phyloP scores from a whole-genome alignment of 345 rosid species.

The Populus pruinosa region DNA sequence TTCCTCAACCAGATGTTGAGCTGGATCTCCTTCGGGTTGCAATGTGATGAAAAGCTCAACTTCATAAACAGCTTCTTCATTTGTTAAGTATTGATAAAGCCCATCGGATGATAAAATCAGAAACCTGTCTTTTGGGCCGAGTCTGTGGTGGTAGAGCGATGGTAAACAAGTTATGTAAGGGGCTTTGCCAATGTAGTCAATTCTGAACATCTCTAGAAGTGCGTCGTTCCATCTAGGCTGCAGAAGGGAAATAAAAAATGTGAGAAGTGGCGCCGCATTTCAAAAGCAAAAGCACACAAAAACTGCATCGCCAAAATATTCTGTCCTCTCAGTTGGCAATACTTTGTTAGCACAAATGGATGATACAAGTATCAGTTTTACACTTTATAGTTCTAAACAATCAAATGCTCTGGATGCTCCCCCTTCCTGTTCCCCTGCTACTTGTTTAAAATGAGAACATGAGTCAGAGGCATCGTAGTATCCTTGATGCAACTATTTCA shows the following conservation, averaged over 20 bases:
- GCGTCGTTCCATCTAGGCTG: conserved; percentile 93
- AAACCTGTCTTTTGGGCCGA: conserved; percentile 65
- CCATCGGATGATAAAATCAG: conserved; percentile 87
- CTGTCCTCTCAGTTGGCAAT: neutral
- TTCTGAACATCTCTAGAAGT: conserved; percentile 74
- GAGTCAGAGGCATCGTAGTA: neutral
- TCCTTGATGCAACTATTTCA: neutral
- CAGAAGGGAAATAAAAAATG: conserved; percentile 4
- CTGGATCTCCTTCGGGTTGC: conserved; percentile 93
- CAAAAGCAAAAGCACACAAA: neutral
- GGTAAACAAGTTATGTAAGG: conserved; percentile 82
- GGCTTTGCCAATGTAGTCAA: conserved; percentile 67
- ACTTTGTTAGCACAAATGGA: neutral
- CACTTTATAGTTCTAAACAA: neutral
- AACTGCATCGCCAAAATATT: neutral
- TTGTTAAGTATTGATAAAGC: conserved; percentile 77
- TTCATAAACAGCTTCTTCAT: conserved; percentile 71
- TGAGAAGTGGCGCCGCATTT: neutral
- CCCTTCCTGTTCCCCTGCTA: neutral
- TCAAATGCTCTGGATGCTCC: neutral
- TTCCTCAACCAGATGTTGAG: conserved; percentile 83
- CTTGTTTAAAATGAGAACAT: neutral
- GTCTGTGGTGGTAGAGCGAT: conserved; percentile 67
- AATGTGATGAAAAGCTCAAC: conserved; percentile 69
- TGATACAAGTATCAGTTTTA: no score